Evolutionary conservation across 2,329 filamentous ascomycete species (phyloP).

Genomic region (Fusarium protoensiforme): DNA sequence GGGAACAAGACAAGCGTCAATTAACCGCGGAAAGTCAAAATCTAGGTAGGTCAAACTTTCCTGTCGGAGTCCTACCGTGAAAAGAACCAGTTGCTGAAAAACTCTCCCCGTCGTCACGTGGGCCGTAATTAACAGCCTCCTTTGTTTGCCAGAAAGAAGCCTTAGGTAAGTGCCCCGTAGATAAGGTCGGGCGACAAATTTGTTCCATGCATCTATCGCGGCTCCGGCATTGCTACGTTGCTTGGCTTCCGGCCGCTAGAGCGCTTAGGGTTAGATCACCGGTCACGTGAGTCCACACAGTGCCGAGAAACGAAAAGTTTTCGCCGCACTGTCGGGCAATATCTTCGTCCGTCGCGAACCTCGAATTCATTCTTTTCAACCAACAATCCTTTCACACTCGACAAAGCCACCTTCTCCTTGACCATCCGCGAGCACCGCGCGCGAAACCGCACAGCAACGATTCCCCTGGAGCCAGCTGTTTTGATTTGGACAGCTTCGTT

Average conservation of each 20-base stretch:
- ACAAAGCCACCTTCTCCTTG: slow-evolving; percentile 12
- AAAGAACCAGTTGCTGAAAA: not conserved
- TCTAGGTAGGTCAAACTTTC: not conserved
- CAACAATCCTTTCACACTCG: slow-evolving; percentile 26
- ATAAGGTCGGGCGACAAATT: slow-evolving; percentile 17
- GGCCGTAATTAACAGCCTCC: slow-evolving; percentile 5
- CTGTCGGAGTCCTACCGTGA: not conserved
- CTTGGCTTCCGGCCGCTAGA: slow-evolving; percentile 36
- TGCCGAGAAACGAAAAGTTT: slow-evolving; percentile 40
- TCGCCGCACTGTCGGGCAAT: slow-evolving; percentile 49
- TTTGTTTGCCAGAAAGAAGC: not conserved
- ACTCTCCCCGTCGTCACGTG: slow-evolving; percentile 11
- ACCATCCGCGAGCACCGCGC: slow-evolving; percentile 12
- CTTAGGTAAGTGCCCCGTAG: not conserved
- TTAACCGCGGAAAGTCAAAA: not conserved
- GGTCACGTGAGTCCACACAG: slow-evolving; percentile 44
- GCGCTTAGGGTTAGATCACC: not conserved
- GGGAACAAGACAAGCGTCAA: not conserved
- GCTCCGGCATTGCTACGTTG: slow-evolving; percentile 17
- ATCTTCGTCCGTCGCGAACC: slow-evolving; percentile 43
- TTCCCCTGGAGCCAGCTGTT: slow-evolving; percentile 21
- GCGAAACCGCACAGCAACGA: slow-evolving; percentile 12
- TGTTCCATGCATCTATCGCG: slow-evolving; percentile 44
- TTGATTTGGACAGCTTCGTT: slow-evolving; percentile 25
- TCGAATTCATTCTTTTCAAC: slow-evolving; percentile 25